Evolutionary conservation across 2,329 filamentous ascomycete genomes (phyloP).

Genomic region (Colletotrichum trifolii): DNA sequence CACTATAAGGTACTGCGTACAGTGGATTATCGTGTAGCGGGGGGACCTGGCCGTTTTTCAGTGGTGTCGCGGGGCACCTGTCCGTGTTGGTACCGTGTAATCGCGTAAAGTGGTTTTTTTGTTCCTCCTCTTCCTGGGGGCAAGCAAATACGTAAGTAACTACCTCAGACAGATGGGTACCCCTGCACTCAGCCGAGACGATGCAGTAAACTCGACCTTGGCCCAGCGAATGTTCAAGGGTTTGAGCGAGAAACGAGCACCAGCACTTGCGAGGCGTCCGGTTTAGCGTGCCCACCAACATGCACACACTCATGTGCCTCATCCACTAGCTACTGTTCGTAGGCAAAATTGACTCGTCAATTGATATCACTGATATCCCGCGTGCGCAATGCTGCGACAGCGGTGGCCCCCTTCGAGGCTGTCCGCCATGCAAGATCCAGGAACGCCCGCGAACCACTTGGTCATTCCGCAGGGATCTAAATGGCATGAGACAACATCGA

Average conservation of each 20-base stretch:
- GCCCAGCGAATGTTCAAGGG: constrained; percentile 20
- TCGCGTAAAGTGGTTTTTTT: constrained; percentile 52
- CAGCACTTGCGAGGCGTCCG: constrained; percentile 32
- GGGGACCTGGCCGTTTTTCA: too few species aligned
- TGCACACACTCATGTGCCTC: constrained; percentile 28
- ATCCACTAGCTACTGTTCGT: constrained; percentile 8
- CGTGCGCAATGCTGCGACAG: constrained; percentile 10
- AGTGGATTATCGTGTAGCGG: too few species aligned
- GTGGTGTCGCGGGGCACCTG: constrained; percentile 19
- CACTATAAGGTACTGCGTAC: neutral
- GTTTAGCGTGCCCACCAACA: constrained; percentile 31
- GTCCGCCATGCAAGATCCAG: constrained; percentile 38
- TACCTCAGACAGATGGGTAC: constrained; percentile 7
- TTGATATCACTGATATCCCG: constrained; percentile 1
- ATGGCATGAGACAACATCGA: constrained; percentile 30
- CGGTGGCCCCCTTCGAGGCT: constrained; percentile 16
- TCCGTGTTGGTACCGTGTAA: constrained; percentile 38
- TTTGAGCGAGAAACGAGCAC: constrained; percentile 2
- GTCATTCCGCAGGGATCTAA: constrained; percentile 34
- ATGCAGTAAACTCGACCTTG: constrained; percentile 30
- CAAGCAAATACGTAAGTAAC: constrained; percentile 27
- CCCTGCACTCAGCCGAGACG: constrained; percentile 39
- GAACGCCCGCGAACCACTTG: constrained; percentile 35
- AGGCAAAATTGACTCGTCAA: constrained; percentile 37
- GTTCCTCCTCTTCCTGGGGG: constrained; percentile 24